A percentile compares a stretch with the other conserved stretches of the same genome.
These are phyloP conservation scores for Colletotrichum magnum DNA, from an alignment of 2,329 filamentous ascomycete genomes.

Conservation along the genomic window DNA sequence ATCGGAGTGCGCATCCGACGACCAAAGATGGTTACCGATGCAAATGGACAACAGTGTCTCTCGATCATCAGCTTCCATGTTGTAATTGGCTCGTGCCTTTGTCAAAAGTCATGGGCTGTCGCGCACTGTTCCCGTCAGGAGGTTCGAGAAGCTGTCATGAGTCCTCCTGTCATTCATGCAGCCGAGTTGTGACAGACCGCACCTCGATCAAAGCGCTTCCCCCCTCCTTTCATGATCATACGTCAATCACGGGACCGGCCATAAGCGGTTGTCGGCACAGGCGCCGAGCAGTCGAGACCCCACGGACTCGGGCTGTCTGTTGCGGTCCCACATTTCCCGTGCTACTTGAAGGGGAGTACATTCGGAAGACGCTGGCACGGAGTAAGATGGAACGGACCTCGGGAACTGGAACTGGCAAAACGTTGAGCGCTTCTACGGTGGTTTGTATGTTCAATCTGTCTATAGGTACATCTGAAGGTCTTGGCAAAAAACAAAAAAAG, in stretches of 20 bases:
- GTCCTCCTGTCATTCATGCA: background rate
- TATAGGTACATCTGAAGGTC: conserved; percentile 21
- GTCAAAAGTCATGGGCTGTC: background rate
- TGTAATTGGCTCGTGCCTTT: background rate
- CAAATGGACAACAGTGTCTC: no score
- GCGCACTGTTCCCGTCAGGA: background rate
- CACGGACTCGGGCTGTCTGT: no score
- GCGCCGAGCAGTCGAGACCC: no score
- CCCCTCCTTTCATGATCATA: background rate
- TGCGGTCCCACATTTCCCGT: no score
- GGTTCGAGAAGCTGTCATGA: background rate
- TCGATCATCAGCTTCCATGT: no score
- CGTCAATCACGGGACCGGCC: background rate
- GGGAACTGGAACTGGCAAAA: background rate
- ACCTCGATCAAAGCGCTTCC: background rate
- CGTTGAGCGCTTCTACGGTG: conserved; percentile 7
- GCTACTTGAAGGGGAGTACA: no score
- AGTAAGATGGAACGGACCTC: no score
- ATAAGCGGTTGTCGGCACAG: no score
- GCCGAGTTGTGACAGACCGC: background rate
- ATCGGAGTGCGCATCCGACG: conserved; percentile 4
- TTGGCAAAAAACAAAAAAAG: conserved; percentile 15
- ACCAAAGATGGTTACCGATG: background rate
- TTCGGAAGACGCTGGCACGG: no score
- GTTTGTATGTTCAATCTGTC: conserved; percentile 22